A percentile compares a stretch with the other conserved stretches of the same genome.
Conservation (phyloP, 2,329 filamentous ascomycete species). For the Penicillium glabrum region DNA sequence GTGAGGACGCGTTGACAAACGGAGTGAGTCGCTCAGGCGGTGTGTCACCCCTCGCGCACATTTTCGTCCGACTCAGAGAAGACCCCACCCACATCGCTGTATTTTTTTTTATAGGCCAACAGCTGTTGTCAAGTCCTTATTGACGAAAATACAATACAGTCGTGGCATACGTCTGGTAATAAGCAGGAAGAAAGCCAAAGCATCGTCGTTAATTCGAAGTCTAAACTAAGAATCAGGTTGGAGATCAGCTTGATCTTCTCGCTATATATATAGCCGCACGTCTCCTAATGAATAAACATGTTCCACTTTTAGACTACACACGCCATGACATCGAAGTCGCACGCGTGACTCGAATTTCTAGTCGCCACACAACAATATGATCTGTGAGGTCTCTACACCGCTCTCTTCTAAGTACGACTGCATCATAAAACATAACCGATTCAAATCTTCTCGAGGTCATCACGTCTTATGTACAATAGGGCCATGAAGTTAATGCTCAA, state of each 20-base stretch:
- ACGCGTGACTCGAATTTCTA: background rate
- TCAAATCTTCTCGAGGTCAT: background rate
- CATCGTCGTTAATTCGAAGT: background rate
- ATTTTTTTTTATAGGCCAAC: background rate
- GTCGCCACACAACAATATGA: background rate
- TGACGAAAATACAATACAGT: background rate
- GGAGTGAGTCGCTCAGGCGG: background rate
- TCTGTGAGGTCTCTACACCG: background rate
- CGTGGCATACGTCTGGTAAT: background rate
- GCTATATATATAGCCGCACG: background rate
- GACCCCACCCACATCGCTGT: background rate
- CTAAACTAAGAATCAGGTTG: background rate
- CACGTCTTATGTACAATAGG: background rate
- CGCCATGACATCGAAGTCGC: no score
- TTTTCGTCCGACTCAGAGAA: background rate
- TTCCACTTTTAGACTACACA: no score
- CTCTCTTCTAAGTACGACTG: background rate
- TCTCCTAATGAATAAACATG: background rate
- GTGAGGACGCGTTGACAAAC: background rate
- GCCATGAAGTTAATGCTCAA: background rate
- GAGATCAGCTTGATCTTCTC: background rate
- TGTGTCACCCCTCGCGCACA: background rate
- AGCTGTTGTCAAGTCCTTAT: background rate
- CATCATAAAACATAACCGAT: no score
- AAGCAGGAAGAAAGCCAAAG: background rate